A percentile compares a stretch with the other conserved stretches of the same genome.
These are phyloP conservation scores for Tuber microsphaerosporum DNA, from an alignment of 495 filamentous ascomycete species.

Conservation along the genomic window DNA sequence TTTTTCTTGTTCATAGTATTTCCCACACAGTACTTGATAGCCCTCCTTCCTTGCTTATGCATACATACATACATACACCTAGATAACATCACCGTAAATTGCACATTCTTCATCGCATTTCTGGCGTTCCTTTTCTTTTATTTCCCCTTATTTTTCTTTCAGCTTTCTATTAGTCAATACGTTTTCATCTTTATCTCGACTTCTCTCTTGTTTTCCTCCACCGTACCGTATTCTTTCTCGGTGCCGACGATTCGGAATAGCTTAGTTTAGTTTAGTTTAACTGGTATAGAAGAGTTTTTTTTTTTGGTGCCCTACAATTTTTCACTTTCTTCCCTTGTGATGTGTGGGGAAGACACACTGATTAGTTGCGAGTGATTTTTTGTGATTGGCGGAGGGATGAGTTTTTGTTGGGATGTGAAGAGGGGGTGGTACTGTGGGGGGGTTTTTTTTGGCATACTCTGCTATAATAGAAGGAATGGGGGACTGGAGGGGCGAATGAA, in stretches of 20 bases:
- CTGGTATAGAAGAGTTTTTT: background rate
- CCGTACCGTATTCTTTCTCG: background rate
- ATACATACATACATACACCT: background rate
- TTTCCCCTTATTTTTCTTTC: background rate
- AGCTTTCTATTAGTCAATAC: background rate
- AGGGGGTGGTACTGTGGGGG: too few relatives aligned
- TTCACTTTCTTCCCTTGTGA: background rate
- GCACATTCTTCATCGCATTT: background rate
- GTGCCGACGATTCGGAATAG: background rate
- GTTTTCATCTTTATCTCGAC: background rate
- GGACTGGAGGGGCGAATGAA: background rate
- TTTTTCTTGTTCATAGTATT: background rate
- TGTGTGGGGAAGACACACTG: background rate
- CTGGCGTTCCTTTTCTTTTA: background rate
- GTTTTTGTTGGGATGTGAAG: too few relatives aligned
- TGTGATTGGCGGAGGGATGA: background rate
- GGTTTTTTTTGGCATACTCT: too few relatives aligned
- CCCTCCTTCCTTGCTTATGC: background rate
- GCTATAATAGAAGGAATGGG: background rate
- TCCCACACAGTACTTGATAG: background rate
- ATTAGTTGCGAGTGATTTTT: background rate
- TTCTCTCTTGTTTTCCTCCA: background rate
- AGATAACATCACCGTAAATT: background rate
- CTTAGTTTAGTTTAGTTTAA: background rate
- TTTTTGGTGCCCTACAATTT: background rate